Evolutionary conservation across 495 filamentous ascomycete species (phyloP).

Genomic region (Mytilinidion resinicola): DNA sequence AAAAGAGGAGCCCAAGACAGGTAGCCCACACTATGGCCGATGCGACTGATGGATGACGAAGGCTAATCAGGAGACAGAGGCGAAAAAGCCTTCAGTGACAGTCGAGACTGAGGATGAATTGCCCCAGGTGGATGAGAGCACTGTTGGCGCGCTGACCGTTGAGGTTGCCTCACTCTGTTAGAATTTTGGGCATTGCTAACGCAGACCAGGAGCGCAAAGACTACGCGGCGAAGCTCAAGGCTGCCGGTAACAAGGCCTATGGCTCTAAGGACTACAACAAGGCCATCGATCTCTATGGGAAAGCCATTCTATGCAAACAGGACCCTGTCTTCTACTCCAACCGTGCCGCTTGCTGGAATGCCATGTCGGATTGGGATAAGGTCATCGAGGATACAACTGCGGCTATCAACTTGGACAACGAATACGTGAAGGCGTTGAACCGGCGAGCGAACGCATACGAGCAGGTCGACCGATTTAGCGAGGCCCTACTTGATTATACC

Average conservation of each 20-base stretch:
- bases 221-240: constrained; percentile 85
- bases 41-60: neutral
- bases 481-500: constrained; percentile 93
- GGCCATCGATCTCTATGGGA: constrained; percentile 89
- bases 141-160: constrained; percentile 60
- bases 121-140: constrained; percentile 76
- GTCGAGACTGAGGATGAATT: constrained; percentile 70
- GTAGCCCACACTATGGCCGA: neutral
- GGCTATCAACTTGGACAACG: constrained; percentile 80
- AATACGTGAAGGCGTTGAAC: constrained; percentile 97
- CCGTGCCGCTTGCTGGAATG: constrained; percentile 94
- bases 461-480: constrained; percentile 81
- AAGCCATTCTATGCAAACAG: constrained; percentile 92
- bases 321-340: constrained; percentile 99
- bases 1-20: constrained; percentile 15
- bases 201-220: constrained; percentile 59
- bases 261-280: constrained; percentile 81
- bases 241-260: constrained; percentile 93
- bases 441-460: constrained; percentile 94
- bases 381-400: constrained; percentile 96
- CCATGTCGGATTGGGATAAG: constrained; percentile 84
- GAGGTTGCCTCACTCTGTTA: constrained; percentile 44
- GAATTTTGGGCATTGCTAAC: constrained; percentile 7
- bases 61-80: constrained; percentile 31
- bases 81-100: constrained; percentile 44